These are phyloP conservation scores for Globisporangium solare DNA, from an alignment of 352 stramenopile genomes.

Conservation along the genomic window DNA sequence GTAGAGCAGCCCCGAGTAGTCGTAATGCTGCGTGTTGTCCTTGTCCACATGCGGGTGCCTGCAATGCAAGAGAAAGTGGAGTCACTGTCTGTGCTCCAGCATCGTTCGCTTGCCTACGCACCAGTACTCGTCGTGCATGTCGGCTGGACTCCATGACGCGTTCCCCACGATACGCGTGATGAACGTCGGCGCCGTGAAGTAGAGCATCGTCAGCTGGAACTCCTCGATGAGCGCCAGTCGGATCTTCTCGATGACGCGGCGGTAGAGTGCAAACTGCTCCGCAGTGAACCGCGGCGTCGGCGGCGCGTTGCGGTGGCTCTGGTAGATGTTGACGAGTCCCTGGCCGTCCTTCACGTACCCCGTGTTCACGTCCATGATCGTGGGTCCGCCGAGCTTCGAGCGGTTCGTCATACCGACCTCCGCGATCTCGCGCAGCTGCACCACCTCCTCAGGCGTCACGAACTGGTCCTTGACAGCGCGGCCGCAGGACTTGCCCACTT, in stretches of 20 bases:
- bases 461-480: constrained; percentile 72
- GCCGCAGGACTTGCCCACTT: constrained; percentile 53
- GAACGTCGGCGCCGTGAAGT: constrained; percentile 93
- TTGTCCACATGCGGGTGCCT: constrained; percentile 90
- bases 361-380: constrained; percentile 92
- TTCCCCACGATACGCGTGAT: constrained; percentile 89
- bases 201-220: constrained; percentile 71
- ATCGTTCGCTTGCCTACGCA: constrained; percentile 13
- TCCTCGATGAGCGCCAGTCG: constrained; percentile 70
- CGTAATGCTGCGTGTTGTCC: constrained; percentile 92
- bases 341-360: constrained; percentile 84
- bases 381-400: constrained; percentile 71
- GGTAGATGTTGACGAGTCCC: constrained; percentile 90
- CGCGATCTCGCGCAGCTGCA: constrained; percentile 68
- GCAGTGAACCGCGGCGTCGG: constrained; percentile 59
- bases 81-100: not conserved
- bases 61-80: constrained; percentile 8
- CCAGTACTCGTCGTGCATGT: constrained; percentile 92
- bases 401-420: constrained; percentile 80
- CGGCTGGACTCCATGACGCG: constrained; percentile 59
- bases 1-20: constrained; percentile 91
- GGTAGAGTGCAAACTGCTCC: constrained; percentile 84
- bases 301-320: constrained; percentile 33
- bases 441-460: constrained; percentile 62
- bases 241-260: constrained; percentile 76